Evolutionary conservation across 805 yeast genomes (phyloP).

Genomic region (Metschnikowia bowlesiae): DNA sequence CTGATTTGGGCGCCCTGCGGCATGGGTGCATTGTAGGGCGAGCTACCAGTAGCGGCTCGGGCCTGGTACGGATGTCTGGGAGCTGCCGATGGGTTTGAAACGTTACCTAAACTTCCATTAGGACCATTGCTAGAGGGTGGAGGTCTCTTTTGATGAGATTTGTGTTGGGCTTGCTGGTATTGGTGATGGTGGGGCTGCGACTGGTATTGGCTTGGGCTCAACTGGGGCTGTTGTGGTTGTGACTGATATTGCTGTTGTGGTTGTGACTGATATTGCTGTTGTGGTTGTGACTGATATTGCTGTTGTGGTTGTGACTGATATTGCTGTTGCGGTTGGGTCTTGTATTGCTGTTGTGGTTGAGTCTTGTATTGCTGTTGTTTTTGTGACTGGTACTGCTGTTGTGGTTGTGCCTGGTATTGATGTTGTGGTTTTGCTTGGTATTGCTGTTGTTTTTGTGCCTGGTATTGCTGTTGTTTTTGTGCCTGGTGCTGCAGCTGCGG

Average conservation of each 20-base stretch:
- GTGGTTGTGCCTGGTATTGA: background rate
- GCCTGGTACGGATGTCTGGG: constrained; percentile 4
- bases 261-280: background rate
- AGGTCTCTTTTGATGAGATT: constrained; percentile 9
- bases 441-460: background rate
- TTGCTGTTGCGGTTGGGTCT: background rate
- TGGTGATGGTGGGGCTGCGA: constrained; percentile 5
- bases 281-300: background rate
- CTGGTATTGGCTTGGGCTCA: background rate
- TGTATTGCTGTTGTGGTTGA: background rate
- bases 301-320: background rate
- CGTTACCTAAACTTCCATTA: background rate
- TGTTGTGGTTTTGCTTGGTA: background rate
- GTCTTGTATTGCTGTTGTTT: background rate
- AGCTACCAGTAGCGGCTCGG: constrained; percentile 7
- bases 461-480: background rate
- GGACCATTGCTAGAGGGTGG: background rate
- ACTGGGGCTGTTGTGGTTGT: constrained; percentile 8
- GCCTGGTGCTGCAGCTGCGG: constrained; percentile 2
- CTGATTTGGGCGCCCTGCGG: constrained; percentile 6
- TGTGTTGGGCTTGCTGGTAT: background rate
- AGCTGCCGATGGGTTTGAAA: background rate
- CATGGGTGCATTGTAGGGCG: constrained; percentile 10
- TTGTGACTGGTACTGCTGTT: background rate
- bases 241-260: background rate